phyloP scores from a whole-genome alignment of 257 asterid genomes.

The Solanum neorickii region DNA sequence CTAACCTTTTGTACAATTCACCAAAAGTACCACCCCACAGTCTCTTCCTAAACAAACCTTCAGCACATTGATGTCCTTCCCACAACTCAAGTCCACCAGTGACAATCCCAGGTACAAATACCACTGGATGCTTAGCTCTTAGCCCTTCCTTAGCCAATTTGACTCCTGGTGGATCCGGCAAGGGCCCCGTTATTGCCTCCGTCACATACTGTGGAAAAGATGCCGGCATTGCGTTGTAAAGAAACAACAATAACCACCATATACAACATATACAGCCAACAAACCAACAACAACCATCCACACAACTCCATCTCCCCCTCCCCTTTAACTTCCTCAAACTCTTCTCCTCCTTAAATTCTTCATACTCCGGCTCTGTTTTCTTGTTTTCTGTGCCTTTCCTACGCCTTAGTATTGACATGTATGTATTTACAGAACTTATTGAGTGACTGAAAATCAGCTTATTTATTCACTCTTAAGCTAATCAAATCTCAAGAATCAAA shows the following conservation, averaged over 20 bases:
- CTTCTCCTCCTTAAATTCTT: neutral
- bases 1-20: slow-evolving; percentile 59
- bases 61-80: slow-evolving; percentile 91
- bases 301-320: slow-evolving; percentile 37
- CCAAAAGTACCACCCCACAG: slow-evolving; percentile 96
- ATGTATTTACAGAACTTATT: neutral
- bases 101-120: slow-evolving; percentile 85
- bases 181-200: slow-evolving; percentile 71
- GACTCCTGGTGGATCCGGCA: slow-evolving; percentile 81
- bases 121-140: slow-evolving; percentile 78
- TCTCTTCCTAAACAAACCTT: slow-evolving; percentile 80
- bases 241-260: slow-evolving; percentile 76
- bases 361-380: neutral
- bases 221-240: slow-evolving; percentile 63
- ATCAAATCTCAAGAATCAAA: neutral
- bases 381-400: slow-evolving; percentile 13
- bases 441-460: neutral
- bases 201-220: slow-evolving; percentile 81
- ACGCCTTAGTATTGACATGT: slow-evolving; percentile 14
- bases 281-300: slow-evolving; percentile 78
- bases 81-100: slow-evolving; percentile 93
- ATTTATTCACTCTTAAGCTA: neutral
- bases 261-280: slow-evolving; percentile 65
- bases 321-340: neutral
- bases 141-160: slow-evolving; percentile 69